Percentiles rank a stretch among this genome's conserved stretches.
phyloP scores from a whole-genome alignment of 2,329 filamentous ascomycete genomes.

The Xylaria digitata region DNA sequence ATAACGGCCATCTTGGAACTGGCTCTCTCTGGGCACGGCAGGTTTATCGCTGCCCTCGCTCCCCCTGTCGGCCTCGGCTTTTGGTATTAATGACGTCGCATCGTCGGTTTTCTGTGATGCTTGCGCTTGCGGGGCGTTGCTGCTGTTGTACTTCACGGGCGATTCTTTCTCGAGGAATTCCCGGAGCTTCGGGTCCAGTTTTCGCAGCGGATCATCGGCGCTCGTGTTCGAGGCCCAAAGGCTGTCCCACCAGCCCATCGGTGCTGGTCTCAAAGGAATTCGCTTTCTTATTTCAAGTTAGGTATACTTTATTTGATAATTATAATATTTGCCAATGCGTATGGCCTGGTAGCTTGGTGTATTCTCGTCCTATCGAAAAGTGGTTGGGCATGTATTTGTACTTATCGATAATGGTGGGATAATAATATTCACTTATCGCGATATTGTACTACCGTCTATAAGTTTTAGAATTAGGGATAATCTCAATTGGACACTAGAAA shows the following conservation, averaged over 20 bases:
- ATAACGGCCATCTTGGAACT: conserved; percentile 71
- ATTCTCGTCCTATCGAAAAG: not conserved
- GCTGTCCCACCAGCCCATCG: conserved; percentile 69
- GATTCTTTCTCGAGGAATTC: conserved; percentile 88
- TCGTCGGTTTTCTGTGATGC: conserved; percentile 8
- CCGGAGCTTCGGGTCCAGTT: conserved; percentile 84
- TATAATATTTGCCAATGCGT: not conserved
- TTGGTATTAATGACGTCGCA: conserved; percentile 9
- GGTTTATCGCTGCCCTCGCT: conserved; percentile 36
- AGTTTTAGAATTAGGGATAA: too few species aligned
- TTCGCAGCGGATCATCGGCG: conserved; percentile 72
- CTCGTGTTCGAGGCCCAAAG: conserved; percentile 62
- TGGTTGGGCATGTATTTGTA: conserved; percentile 9
- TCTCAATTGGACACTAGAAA: not conserved
- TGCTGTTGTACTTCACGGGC: conserved; percentile 71
- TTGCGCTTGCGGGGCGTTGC: conserved; percentile 37
- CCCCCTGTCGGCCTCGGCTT: not conserved
- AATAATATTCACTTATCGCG: conserved; percentile 25
- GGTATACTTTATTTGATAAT: not conserved
- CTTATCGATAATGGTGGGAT: conserved; percentile 33
- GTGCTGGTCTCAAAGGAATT: conserved; percentile 8
- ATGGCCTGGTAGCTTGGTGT: not conserved
- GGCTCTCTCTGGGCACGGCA: conserved; percentile 61
- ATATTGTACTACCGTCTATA: not conserved
- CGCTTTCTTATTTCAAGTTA: not conserved